phyloP scores from a whole-genome alignment of 208 protist species.

The Trypanosoma caninum region DNA sequence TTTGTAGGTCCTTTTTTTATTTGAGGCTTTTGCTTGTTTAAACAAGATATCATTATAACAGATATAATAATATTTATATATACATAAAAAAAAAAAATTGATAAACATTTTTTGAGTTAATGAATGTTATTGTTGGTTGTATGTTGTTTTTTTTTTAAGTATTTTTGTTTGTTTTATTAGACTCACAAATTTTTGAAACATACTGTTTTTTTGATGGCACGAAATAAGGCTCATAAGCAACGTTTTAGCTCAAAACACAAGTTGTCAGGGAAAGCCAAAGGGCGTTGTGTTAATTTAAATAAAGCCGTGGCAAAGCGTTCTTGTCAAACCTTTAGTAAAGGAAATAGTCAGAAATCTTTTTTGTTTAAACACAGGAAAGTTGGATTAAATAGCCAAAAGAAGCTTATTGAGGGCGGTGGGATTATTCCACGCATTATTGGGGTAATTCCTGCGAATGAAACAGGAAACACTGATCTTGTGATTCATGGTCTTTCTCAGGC shows the following conservation, averaged over 20 bases:
- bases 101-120: too few relatives aligned
- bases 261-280: slow-evolving; percentile 57
- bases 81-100: too few relatives aligned
- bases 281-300: slow-evolving; percentile 40
- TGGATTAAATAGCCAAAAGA: slow-evolving; percentile 38
- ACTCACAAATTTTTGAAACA: too few relatives aligned
- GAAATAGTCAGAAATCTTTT: slow-evolving; percentile 45
- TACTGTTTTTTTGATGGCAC: too few relatives aligned
- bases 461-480: slow-evolving; percentile 72
- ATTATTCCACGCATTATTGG: slow-evolving; percentile 71
- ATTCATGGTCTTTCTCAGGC: slow-evolving; percentile 49
- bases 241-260: slow-evolving; percentile 37
- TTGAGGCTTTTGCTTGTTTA: too few relatives aligned
- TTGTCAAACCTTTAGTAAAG: too few relatives aligned
- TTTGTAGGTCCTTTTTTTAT: too few relatives aligned
- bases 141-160: too few relatives aligned
- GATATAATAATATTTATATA: too few relatives aligned
- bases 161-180: too few relatives aligned
- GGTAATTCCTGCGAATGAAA: slow-evolving; percentile 81
- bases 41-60: too few relatives aligned
- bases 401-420: slow-evolving; percentile 42
- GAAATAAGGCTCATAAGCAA: slow-evolving; percentile 60
- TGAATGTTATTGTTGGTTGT: too few relatives aligned
- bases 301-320: slow-evolving; percentile 41
- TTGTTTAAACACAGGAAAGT: slow-evolving; percentile 40